Base-by-base conservation (phyloP, 2,329 filamentous ascomycete species). In the Exserohilum turcica region DNA sequence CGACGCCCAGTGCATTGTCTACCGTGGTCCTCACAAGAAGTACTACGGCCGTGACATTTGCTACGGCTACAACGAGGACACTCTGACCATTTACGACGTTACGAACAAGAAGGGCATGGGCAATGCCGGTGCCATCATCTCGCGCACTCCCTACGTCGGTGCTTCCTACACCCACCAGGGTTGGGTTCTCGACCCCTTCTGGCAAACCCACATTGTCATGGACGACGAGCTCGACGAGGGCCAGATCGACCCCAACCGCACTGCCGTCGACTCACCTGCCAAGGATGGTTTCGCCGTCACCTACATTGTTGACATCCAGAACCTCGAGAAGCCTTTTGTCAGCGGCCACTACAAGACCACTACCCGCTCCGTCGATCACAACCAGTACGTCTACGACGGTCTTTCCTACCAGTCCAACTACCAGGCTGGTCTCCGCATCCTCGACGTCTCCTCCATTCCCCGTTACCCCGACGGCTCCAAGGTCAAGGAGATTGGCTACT, bases 1-100 rank as follows among this genome's bases (percentile, higher is more conserved):
- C 65, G 83, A 86, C 59, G 82, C 82, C 3, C 83, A 86, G 70
- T 86, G 83, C 70, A 75, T 86, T 27, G 77, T 81, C 40, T 83
- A 83, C 73, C 77, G 75, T 10, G 82, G 82, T 1, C 81, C 82
- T 2, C 76, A 83, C 60, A 71, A 70, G 48, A 68, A 76, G 42
- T 84, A 82, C 71, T 71, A 73, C 12, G 79, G 77, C 24, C 75
- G 75, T 2, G 80, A 84, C 39, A 83, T 84, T 58, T 84, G 82
- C 77, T 82, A 81, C 68, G 79, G 79, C 37, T 83, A 82, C 76
- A 82, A 83, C 72, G 81, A 82, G 61, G 79, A 82, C 64, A 79
- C 77, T 1, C 64, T 82, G 43, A 81, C 80, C 52, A 80, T 82
- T 55, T 72, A 79, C 65, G 80, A 83, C 42, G 79, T 82, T 6